These are phyloP conservation scores for Physaria fendleri DNA, from an alignment of 345 rosid species.

Conservation along the genomic window DNA sequence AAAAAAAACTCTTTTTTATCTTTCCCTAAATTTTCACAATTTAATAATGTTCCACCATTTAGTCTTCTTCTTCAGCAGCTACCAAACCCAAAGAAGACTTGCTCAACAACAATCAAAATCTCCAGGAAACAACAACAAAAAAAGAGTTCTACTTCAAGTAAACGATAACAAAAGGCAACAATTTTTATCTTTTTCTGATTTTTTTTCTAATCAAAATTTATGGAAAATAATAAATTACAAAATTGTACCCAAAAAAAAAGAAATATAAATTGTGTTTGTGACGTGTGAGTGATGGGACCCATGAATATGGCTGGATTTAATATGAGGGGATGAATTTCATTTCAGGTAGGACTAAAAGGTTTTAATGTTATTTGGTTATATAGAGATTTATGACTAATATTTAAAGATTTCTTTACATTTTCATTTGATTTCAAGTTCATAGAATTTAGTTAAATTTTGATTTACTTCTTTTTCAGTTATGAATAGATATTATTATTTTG, in stretches of 20 bases:
- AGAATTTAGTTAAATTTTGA: no score
- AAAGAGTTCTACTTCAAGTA: conserved; percentile 20
- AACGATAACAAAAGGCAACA: conserved; percentile 5
- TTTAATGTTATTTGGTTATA: not conserved
- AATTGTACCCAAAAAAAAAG: not conserved
- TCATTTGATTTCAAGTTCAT: no score
- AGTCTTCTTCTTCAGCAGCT: conserved; percentile 9
- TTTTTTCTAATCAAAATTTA: not conserved
- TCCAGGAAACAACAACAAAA: not conserved
- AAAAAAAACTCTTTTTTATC: not conserved
- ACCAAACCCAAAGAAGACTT: conserved; percentile 7
- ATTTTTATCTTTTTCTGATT: not conserved
- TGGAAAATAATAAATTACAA: not conserved
- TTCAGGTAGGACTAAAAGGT: not conserved
- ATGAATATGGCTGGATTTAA: not conserved
- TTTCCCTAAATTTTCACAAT: not conserved
- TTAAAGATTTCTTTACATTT: not conserved
- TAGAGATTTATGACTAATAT: no score
- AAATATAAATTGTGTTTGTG: conserved; percentile 10
- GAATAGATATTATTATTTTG: no score
- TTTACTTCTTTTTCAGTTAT: no score
- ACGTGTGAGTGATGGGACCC: conserved; percentile 13
- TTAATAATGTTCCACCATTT: not conserved
- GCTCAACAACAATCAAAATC: not conserved
- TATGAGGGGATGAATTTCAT: conserved; percentile 7